Conservation (phyloP, 108 stramenopile species). For the Fistulifera pelliculosa region DNA sequence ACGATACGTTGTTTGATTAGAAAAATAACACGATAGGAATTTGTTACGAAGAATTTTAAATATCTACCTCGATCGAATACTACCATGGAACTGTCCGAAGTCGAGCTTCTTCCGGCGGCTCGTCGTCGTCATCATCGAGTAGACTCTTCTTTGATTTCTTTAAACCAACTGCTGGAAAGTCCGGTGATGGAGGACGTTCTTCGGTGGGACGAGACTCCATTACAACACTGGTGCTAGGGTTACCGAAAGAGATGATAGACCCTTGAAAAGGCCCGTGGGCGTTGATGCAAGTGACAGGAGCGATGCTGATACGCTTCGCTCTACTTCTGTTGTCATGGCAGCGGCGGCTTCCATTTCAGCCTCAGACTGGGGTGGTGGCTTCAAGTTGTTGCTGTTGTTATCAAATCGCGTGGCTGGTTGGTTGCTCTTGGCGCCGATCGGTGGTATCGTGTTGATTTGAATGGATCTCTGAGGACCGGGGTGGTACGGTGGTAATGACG, state of each 20-base stretch:
- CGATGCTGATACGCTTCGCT: conserved; percentile 4
- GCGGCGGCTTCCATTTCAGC: background rate
- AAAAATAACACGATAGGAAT: too few species aligned
- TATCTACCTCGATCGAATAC: too few species aligned
- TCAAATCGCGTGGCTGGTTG: background rate
- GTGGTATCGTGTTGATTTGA: conserved; percentile 1
- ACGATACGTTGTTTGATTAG: too few species aligned
- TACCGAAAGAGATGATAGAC: background rate
- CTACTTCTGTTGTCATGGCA: conserved; percentile 1
- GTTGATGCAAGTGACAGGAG: conserved; percentile 1
- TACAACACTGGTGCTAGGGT: background rate
- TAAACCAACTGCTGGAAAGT: too few species aligned
- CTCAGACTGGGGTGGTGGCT: background rate
- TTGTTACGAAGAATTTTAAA: too few species aligned
- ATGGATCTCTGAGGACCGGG: background rate
- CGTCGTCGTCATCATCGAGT: too few species aligned
- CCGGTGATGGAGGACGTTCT: too few species aligned
- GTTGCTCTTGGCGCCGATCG: background rate
- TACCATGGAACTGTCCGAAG: too few species aligned
- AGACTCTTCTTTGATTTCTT: too few species aligned
- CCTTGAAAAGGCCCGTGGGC: background rate
- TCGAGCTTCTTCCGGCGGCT: too few species aligned
- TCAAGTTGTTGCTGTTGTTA: background rate
- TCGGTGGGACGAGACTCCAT: too few species aligned
- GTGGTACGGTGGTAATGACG: conserved; percentile 1